A percentile compares a stretch with the other conserved stretches of the same genome.
These are phyloP conservation scores for Pleurotus citrinopileatus DNA, from an alignment of 768 basidiomycete genomes.

Conservation along the genomic window DNA sequence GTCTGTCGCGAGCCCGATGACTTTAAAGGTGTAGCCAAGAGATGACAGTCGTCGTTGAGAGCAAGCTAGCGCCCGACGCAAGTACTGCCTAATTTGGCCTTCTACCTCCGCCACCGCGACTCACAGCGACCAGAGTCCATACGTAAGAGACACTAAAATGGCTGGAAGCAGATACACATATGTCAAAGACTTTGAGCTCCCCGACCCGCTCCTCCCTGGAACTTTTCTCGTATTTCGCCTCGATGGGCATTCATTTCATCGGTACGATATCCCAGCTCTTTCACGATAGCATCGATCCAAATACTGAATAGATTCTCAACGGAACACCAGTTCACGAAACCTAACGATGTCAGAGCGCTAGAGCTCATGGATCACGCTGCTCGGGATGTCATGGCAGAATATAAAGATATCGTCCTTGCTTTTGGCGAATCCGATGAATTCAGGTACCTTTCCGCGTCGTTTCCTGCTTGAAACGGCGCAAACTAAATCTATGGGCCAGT, in stretches of 20 bases:
- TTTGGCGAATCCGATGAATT: constrained; percentile 99
- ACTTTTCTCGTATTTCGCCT: constrained; percentile 85
- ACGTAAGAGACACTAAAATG: constrained; percentile 47
- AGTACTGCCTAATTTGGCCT: background rate
- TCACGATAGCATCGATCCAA: background rate
- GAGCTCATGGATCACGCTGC: constrained; percentile 93
- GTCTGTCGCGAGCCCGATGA: too few relatives aligned
- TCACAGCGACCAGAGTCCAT: too few relatives aligned
- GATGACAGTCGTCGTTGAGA: too few relatives aligned
- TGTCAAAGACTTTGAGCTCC: constrained; percentile 85
- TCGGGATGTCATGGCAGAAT: constrained; percentile 72
- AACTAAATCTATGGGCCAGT: constrained; percentile 36
- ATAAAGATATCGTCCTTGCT: constrained; percentile 79
- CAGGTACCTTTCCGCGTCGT: constrained; percentile 50
- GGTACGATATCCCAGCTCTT: constrained; percentile 39
- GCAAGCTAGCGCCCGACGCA: too few relatives aligned
- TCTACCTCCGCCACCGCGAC: too few relatives aligned
- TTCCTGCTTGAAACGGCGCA: background rate
- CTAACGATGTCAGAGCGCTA: constrained; percentile 87
- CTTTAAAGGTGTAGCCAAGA: too few relatives aligned
- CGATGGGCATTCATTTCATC: constrained; percentile 93
- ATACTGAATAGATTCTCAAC: constrained; percentile 69
- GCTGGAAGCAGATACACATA: constrained; percentile 92
- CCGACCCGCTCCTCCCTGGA: constrained; percentile 79
- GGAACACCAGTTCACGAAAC: constrained; percentile 79